A percentile compares a stretch with the other conserved stretches of the same genome.
Conservation (phyloP, 1,284 basidiomycete genomes). For the Ganoderma sinense region DNA sequence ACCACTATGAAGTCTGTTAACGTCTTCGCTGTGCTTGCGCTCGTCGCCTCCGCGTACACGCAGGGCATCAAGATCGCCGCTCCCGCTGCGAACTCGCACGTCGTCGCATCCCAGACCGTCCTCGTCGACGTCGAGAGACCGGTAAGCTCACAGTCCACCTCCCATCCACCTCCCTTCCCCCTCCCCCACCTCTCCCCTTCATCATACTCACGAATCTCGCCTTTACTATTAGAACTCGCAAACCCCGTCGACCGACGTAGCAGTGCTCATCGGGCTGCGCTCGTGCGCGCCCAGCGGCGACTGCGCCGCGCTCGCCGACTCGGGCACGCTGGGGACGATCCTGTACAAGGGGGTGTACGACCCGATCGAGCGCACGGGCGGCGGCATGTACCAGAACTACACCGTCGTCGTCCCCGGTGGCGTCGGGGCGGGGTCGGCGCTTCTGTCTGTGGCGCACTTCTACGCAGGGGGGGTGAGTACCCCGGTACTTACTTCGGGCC, state of each 20-base stretch:
- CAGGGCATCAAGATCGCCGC: constrained; percentile 49
- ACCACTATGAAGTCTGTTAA: not conserved
- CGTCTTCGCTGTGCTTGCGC: constrained; percentile 17
- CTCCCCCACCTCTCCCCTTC: not conserved
- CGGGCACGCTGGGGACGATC: not conserved
- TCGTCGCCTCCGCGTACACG: constrained; percentile 41
- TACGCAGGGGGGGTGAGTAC: constrained; percentile 6
- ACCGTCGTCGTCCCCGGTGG: not conserved
- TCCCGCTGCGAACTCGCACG: constrained; percentile 43
- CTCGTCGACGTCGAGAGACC: constrained; percentile 52
- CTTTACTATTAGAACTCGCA: not conserved
- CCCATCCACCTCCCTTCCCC: too few relatives aligned
- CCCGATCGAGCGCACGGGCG: constrained; percentile 2
- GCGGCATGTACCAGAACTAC: constrained; percentile 8
- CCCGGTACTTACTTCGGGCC: too few relatives aligned
- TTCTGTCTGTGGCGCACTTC: constrained; percentile 7
- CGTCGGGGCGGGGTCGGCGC: not conserved
- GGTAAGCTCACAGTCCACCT: constrained; percentile 48
- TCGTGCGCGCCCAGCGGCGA: constrained; percentile 2
- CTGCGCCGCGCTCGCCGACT: constrained; percentile 7
- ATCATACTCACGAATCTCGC: not conserved
- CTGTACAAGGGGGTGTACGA: not conserved
- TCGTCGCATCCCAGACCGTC: constrained; percentile 46
- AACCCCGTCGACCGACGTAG: not conserved
- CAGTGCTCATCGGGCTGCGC: constrained; percentile 6